Conservation (phyloP, 352 stramenopile genomes). For the Phytopythium oedochilum region DNA sequence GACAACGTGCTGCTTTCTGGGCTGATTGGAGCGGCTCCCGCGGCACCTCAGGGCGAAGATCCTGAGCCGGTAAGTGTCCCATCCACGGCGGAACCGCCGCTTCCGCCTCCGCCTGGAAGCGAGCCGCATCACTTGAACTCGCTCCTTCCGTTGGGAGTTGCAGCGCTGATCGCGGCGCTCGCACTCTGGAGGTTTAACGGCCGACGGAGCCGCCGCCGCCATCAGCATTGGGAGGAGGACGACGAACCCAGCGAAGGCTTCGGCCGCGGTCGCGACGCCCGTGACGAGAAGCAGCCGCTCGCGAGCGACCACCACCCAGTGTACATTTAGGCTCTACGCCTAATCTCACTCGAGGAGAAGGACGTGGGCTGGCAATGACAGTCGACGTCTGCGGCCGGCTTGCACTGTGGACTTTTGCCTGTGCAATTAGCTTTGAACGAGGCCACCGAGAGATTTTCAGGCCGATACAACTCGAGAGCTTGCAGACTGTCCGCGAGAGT, state of each 20-base stretch:
- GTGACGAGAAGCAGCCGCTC: background rate
- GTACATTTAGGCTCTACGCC: slow-evolving; percentile 1
- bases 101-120: background rate
- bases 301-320: background rate
- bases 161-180: background rate
- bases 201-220: background rate
- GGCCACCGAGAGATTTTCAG: too few species aligned
- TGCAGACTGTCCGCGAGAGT: too few species aligned
- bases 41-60: background rate
- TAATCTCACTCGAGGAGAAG: too few species aligned
- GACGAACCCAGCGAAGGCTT: background rate
- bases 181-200: slow-evolving; percentile 2
- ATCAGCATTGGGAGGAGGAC: background rate
- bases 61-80: background rate
- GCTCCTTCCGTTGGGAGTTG: background rate
- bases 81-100: background rate
- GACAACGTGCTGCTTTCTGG: background rate
- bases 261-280: background rate
- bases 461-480: too few species aligned
- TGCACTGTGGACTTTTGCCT: too few species aligned
- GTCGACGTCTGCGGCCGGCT: too few species aligned
- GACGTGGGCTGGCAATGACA: too few species aligned
- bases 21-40: background rate
- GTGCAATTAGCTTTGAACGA: too few species aligned
- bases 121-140: background rate